These are phyloP conservation scores for Didymella segeticola DNA, from an alignment of 2,329 filamentous ascomycete genomes.

Conservation along the genomic window DNA sequence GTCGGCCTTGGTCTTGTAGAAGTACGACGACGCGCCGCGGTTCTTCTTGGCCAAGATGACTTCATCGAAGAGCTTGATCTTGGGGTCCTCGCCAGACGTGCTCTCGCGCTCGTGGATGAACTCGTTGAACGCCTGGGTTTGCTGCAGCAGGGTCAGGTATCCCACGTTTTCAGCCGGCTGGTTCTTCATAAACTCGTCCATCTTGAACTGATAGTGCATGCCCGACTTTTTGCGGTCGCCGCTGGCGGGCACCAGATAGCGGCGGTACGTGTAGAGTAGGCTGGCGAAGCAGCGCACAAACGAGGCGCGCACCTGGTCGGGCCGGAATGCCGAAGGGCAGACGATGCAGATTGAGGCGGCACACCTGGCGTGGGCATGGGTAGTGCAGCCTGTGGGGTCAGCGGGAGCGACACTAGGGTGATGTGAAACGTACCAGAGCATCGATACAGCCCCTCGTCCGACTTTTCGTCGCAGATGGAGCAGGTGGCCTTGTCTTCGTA, in stretches of 20 bases:
- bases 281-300: conserved; percentile 74
- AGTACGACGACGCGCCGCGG: conserved; percentile 69
- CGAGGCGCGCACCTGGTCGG: conserved; percentile 70
- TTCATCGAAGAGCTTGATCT: conserved; percentile 81
- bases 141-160: conserved; percentile 67
- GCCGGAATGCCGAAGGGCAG: conserved; percentile 70
- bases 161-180: conserved; percentile 69
- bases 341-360: conserved; percentile 66
- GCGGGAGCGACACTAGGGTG: conserved; percentile 10
- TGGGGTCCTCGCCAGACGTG: conserved; percentile 65
- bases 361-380: conserved; percentile 65
- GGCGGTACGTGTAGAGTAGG: conserved; percentile 72
- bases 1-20: conserved; percentile 63
- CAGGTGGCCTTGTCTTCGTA: conserved; percentile 69
- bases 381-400: conserved; percentile 60
- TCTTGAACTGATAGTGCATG: conserved; percentile 69
- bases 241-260: conserved; percentile 65
- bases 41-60: conserved; percentile 81
- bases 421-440: conserved; percentile 61
- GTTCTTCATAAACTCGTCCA: conserved; percentile 70
- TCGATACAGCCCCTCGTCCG: conserved; percentile 75
- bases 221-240: conserved; percentile 69
- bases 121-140: conserved; percentile 78
- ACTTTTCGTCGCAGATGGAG: conserved; percentile 77
- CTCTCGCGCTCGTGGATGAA: conserved; percentile 84